Conservation (phyloP, 345 rosid genomes). For the Pugionium dolabratum region DNA sequence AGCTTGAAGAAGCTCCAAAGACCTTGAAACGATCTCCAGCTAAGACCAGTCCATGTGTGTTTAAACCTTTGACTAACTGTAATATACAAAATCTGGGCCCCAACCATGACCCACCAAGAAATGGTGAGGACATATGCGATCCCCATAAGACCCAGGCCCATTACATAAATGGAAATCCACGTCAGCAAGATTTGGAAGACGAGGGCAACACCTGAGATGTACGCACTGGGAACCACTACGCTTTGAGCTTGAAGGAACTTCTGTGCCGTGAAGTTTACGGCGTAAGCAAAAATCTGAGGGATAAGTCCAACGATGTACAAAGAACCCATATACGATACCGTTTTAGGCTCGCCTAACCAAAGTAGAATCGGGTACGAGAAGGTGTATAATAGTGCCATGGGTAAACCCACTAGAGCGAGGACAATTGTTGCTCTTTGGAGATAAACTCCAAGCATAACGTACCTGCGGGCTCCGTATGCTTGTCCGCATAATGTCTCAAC, state of each 20-base stretch:
- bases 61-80: constrained; percentile 45
- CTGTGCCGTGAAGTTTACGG: constrained; percentile 66
- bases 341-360: constrained; percentile 53
- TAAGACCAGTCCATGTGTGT: constrained; percentile 68
- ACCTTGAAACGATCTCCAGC: constrained; percentile 58
- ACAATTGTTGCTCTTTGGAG: constrained; percentile 75
- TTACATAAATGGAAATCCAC: constrained; percentile 49
- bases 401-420: constrained; percentile 54
- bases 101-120: constrained; percentile 83
- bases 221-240: constrained; percentile 63
- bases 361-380: constrained; percentile 55
- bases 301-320: constrained; percentile 62
- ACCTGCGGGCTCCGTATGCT: constrained; percentile 61
- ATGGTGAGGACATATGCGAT: constrained; percentile 64
- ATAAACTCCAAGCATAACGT: constrained; percentile 71
- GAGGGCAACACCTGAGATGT: constrained; percentile 55
- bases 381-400: constrained; percentile 52
- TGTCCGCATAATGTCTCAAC: constrained; percentile 86
- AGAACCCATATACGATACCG: constrained; percentile 56
- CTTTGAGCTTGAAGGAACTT: constrained; percentile 70
- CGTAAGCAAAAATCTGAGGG: constrained; percentile 73
- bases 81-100: constrained; percentile 57
- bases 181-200: constrained; percentile 50
- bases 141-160: constrained; percentile 55
- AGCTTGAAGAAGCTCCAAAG: constrained; percentile 63